Conservation (phyloP, 208 protist genomes). For the Trichomonas vaginalis region DNA sequence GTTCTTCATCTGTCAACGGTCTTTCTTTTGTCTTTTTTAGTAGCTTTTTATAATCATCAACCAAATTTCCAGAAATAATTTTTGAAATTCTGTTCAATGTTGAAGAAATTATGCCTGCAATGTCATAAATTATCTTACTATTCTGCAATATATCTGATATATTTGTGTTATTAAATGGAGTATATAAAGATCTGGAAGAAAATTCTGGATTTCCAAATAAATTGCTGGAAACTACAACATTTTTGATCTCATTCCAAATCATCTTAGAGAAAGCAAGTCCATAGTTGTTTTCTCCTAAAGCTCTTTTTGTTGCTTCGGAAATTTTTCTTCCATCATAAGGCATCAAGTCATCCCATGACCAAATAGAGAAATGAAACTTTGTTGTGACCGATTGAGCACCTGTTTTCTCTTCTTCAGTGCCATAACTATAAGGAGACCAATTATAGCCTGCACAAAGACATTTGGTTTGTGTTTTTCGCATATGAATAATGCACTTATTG, state of each 20-base stretch:
- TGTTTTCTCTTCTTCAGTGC: not conserved
- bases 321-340: not conserved
- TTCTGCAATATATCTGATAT: not conserved
- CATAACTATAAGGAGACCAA: not conserved
- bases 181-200: not conserved
- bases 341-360: not conserved
- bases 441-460: not conserved
- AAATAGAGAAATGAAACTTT: not conserved
- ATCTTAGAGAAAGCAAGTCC: not conserved
- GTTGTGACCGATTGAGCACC: not conserved
- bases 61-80: not conserved
- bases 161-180: not conserved
- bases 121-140: not conserved
- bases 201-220: not conserved
- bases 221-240: not conserved
- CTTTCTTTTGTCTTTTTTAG: not conserved
- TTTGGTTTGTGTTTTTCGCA: not conserved
- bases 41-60: not conserved
- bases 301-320: not conserved
- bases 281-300: not conserved
- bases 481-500: not conserved
- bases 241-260: not conserved
- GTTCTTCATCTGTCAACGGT: not conserved
- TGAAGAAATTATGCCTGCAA: not conserved
- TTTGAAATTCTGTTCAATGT: not conserved